These are phyloP conservation scores for Bipolaris sorokiniana DNA, from an alignment of 2,329 filamentous ascomycete genomes.

Conservation along the genomic window DNA sequence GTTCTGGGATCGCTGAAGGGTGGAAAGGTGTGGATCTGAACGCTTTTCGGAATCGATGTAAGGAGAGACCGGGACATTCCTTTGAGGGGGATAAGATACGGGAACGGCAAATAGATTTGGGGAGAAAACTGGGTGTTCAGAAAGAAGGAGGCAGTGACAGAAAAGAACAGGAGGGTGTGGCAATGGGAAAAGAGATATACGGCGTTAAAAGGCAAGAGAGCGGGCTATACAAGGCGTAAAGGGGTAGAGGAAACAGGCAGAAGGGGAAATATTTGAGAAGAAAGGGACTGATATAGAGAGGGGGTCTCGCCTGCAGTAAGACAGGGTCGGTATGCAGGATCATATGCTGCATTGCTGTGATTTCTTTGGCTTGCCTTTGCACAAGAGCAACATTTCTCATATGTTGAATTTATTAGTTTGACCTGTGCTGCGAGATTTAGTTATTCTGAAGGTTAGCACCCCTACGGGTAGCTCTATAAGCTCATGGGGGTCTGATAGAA, in stretches of 20 bases:
- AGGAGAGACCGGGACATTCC: slow-evolving; percentile 14
- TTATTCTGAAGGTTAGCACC: no score
- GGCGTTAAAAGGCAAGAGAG: background rate
- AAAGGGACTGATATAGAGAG: background rate
- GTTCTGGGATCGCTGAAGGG: slow-evolving; percentile 12
- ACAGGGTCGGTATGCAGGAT: no score
- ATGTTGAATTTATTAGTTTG: no score
- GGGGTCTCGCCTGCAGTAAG: background rate
- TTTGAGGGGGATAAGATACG: slow-evolving; percentile 9
- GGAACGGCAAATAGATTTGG: background rate
- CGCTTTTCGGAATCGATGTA: slow-evolving; percentile 19
- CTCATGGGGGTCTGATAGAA: no score
- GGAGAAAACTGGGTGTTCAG: background rate
- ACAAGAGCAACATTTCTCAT: no score
- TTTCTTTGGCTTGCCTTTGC: background rate
- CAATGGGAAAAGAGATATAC: background rate
- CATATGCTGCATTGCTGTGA: background rate
- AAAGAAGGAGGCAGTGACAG: background rate
- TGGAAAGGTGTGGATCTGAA: slow-evolving; percentile 22
- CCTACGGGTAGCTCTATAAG: no score
- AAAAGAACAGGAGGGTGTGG: background rate
- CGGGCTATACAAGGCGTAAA: background rate
- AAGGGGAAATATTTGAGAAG: background rate
- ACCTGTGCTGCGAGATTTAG: no score
- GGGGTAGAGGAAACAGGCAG: background rate